These are phyloP conservation scores for Isabelozyma pseudorhagii DNA, from an alignment of 805 yeast genomes.

Conservation along the genomic window DNA sequence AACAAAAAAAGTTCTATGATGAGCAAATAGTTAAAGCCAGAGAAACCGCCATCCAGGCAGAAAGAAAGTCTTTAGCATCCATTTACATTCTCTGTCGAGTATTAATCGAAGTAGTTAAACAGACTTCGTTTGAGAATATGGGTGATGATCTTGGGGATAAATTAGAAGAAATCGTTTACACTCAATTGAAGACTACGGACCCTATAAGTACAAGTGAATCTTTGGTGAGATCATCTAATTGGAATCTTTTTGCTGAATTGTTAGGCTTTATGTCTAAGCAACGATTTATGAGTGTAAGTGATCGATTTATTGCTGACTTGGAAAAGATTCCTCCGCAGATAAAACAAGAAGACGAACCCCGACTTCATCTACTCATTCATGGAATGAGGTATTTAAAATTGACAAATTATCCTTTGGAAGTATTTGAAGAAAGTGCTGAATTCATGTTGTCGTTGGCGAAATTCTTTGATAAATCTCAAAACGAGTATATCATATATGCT, in stretches of 20 bases:
- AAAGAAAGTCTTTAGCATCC: constrained; percentile 79
- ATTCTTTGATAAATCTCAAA: constrained; percentile 66
- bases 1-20: constrained; percentile 25
- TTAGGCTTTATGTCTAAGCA: constrained; percentile 88
- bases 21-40: constrained; percentile 43
- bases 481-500: constrained; percentile 64
- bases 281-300: constrained; percentile 84
- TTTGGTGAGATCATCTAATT: constrained; percentile 81
- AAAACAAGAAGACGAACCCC: constrained; percentile 44
- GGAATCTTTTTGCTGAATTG: constrained; percentile 87
- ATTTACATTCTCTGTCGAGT: constrained; percentile 90
- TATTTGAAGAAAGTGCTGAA: constrained; percentile 90
- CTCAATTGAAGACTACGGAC: constrained; percentile 84
- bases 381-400: constrained; percentile 88
- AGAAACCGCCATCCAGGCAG: constrained; percentile 77
- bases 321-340: constrained; percentile 65
- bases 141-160: constrained; percentile 80
- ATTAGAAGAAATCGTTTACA: constrained; percentile 89
- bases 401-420: constrained; percentile 81
- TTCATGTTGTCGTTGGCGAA: constrained; percentile 83
- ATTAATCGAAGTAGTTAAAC: constrained; percentile 86
- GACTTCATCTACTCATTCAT: constrained; percentile 70
- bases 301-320: constrained; percentile 86
- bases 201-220: constrained; percentile 63
- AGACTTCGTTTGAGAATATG: constrained; percentile 67